phyloP scores from a whole-genome alignment of 1,139 yeast genomes.

The Diutina ranongensis region DNA sequence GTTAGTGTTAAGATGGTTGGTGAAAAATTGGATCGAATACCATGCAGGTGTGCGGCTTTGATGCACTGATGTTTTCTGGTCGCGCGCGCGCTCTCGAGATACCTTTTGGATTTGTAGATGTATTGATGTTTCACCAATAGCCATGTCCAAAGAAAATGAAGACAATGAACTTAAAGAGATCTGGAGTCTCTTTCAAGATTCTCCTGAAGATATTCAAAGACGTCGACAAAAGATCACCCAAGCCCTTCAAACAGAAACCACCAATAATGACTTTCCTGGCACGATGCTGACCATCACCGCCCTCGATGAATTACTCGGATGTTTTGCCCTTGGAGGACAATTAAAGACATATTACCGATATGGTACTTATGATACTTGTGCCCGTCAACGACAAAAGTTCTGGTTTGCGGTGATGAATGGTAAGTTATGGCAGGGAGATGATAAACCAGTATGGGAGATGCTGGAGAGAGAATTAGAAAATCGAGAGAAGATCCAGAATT shows the following conservation, averaged over 20 bases:
- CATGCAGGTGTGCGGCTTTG: not conserved
- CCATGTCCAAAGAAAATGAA: not conserved
- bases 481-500: constrained; percentile 50
- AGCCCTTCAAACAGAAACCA: constrained; percentile 15
- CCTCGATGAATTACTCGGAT: constrained; percentile 72
- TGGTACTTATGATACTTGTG: constrained; percentile 67
- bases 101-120: not conserved
- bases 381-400: constrained; percentile 57
- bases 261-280: constrained; percentile 21
- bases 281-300: constrained; percentile 48
- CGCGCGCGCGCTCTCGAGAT: too few relatives aligned
- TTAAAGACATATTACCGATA: constrained; percentile 69
- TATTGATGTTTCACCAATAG: not conserved
- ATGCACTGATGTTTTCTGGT: not conserved
- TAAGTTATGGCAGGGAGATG: constrained; percentile 13
- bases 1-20: not conserved
- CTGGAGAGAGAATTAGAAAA: constrained; percentile 29
- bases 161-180: not conserved
- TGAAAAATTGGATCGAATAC: not conserved
- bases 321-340: constrained; percentile 89
- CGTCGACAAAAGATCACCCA: constrained; percentile 16
- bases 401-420: constrained; percentile 69
- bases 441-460: constrained; percentile 6
- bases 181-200: constrained; percentile 4
- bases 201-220: not conserved